These are phyloP conservation scores for Podosphaera leucotricha DNA, from an alignment of 2,329 filamentous ascomycete genomes.

Conservation along the genomic window DNA sequence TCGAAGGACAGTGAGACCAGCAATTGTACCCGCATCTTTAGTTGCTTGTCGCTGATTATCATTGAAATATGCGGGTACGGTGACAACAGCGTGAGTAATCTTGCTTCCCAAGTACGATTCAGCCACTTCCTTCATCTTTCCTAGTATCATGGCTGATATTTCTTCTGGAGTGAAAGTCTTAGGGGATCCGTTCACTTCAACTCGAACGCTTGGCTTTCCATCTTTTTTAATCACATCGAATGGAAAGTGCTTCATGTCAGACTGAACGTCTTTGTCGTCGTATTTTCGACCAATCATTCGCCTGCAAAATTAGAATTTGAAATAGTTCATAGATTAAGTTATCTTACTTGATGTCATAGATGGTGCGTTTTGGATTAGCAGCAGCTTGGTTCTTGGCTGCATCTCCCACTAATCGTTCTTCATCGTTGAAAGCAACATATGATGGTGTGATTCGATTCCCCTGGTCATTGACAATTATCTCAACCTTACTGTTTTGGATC, in stretches of 20 bases:
- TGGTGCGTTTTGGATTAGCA: slow-evolving; percentile 50
- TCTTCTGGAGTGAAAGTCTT: slow-evolving; percentile 65
- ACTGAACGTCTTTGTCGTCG: slow-evolving; percentile 66
- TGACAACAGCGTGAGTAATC: slow-evolving; percentile 73
- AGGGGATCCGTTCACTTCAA: slow-evolving; percentile 37
- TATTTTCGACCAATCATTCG: slow-evolving; percentile 71
- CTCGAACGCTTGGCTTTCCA: slow-evolving; percentile 69
- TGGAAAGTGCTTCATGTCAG: slow-evolving; percentile 94
- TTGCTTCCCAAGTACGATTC: slow-evolving; percentile 62
- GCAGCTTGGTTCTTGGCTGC: slow-evolving; percentile 91
- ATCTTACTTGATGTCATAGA: slow-evolving; percentile 70
- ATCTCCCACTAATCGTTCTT: slow-evolving; percentile 91
- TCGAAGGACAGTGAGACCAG: slow-evolving; percentile 83
- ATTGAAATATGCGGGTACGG: slow-evolving; percentile 95
- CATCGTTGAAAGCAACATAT: slow-evolving; percentile 90
- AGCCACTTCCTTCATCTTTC: slow-evolving; percentile 68
- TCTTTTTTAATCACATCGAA: slow-evolving; percentile 82
- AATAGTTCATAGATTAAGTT: slow-evolving; percentile 2
- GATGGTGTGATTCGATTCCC: slow-evolving; percentile 91
- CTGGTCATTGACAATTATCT: slow-evolving; percentile 91
- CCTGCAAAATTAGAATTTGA: slow-evolving; percentile 23
- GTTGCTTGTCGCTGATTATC: slow-evolving; percentile 93
- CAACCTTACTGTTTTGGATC: slow-evolving; percentile 86
- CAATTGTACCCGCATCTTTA: slow-evolving; percentile 82
- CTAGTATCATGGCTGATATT: slow-evolving; percentile 57